Conservation (phyloP, 192 early-diverging fungal genomes). For the Gonapodya prolifera region DNA sequence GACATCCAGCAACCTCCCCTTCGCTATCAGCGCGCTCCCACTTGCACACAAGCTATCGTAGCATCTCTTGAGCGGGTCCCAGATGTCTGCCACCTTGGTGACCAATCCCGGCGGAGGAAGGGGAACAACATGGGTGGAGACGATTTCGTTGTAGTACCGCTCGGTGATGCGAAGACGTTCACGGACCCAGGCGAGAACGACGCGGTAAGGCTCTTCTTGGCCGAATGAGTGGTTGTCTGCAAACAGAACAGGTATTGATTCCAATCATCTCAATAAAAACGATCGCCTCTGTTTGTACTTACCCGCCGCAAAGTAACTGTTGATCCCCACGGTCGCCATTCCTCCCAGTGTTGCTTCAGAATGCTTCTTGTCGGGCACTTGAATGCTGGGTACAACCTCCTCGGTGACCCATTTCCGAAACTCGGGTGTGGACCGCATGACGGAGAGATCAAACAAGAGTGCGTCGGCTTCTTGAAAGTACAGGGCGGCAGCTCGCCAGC, state of each 20-base stretch:
- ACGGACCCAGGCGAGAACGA: slow-evolving; percentile 12
- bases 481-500: slow-evolving; percentile 21
- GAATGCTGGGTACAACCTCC: neutral
- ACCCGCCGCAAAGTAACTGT: neutral
- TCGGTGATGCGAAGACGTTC: slow-evolving; percentile 18
- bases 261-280: neutral
- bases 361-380: neutral
- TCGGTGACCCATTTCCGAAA: neutral
- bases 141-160: slow-evolving; percentile 12
- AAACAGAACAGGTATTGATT: neutral
- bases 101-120: slow-evolving; percentile 17
- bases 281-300: neutral
- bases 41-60: slow-evolving; percentile 11
- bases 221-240: slow-evolving; percentile 10
- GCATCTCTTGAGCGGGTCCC: slow-evolving; percentile 18
- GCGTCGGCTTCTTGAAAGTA: slow-evolving; percentile 19
- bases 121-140: slow-evolving; percentile 4
- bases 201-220: slow-evolving; percentile 20
- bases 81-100: slow-evolving; percentile 7
- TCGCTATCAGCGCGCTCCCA: slow-evolving; percentile 14
- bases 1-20: slow-evolving; percentile 13
- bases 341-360: neutral
- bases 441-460: slow-evolving; percentile 19
- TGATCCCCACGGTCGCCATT: neutral
- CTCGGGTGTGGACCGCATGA: slow-evolving; percentile 10